Conservation (phyloP, 495 filamentous ascomycete genomes). For the Xylaria longipes region DNA sequence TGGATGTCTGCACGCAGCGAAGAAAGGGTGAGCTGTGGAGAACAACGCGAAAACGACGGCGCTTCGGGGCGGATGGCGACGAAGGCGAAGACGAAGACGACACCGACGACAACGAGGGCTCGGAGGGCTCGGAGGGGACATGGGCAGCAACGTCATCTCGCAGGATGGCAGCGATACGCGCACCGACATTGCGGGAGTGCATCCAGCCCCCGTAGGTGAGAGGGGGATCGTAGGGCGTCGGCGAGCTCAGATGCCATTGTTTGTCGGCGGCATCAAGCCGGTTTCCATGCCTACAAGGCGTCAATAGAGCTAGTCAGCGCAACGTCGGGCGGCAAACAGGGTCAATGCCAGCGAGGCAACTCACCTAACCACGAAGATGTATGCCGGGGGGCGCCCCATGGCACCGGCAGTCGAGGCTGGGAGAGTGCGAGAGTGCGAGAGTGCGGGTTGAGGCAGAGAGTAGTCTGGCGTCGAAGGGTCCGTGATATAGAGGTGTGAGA, state of each 20-base stretch:
- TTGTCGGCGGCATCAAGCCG: slow-evolving; percentile 92
- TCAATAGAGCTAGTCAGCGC: neutral
- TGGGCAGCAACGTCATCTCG: slow-evolving; percentile 51
- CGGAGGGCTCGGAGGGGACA: slow-evolving; percentile 42
- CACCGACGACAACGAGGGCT: neutral
- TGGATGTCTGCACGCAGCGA: slow-evolving; percentile 90
- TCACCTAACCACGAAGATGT: slow-evolving; percentile 81
- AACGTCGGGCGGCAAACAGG: neutral
- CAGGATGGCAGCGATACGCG: slow-evolving; percentile 78
- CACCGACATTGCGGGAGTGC: slow-evolving; percentile 79
- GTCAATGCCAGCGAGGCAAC: slow-evolving; percentile 30
- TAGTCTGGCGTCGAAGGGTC: neutral
- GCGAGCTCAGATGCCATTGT: slow-evolving; percentile 93
- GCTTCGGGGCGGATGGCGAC: slow-evolving; percentile 42
- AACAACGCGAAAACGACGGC: slow-evolving; percentile 74
- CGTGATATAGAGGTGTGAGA: neutral
- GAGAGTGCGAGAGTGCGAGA: neutral
- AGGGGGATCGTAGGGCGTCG: slow-evolving; percentile 94
- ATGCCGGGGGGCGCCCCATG: slow-evolving; percentile 57
- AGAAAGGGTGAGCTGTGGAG: slow-evolving; percentile 93
- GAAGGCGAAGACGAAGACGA: neutral
- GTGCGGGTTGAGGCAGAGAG: neutral
- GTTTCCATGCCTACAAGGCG: slow-evolving; percentile 80
- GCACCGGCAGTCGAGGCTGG: neutral
- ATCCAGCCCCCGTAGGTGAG: slow-evolving; percentile 94